Evolutionary conservation across 805 yeast species (phyloP).

Genomic region (Kuraishia molischiana): DNA sequence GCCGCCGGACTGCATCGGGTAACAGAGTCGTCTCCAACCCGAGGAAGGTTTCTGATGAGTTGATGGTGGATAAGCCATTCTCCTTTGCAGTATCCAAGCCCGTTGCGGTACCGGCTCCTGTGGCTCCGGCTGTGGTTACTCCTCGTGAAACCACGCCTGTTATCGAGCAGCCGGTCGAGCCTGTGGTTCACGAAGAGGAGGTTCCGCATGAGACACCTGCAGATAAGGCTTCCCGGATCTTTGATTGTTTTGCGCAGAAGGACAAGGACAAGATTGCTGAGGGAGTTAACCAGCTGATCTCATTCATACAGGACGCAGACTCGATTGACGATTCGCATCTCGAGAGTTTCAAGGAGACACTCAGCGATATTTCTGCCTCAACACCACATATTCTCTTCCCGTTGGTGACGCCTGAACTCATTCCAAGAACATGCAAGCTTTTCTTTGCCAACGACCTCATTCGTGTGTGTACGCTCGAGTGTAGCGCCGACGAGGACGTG

Average conservation of each 20-base stretch:
- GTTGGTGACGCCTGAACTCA: slow-evolving; percentile 9
- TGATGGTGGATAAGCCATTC: background rate
- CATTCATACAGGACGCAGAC: background rate
- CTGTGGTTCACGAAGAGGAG: background rate
- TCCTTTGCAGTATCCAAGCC: background rate
- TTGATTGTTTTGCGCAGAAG: slow-evolving; percentile 3
- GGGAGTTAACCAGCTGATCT: background rate
- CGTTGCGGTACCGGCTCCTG: background rate
- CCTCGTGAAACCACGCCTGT: background rate
- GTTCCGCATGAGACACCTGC: no score
- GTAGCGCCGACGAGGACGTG: slow-evolving; percentile 4
- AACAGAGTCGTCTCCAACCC: slow-evolving; percentile 1
- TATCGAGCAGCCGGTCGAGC: background rate
- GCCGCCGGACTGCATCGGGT: background rate
- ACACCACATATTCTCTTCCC: slow-evolving; percentile 13
- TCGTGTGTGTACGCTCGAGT: slow-evolving; percentile 12
- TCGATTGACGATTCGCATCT: slow-evolving; percentile 5
- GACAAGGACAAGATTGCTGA: background rate
- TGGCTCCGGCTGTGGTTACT: background rate
- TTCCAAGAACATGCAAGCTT: slow-evolving; percentile 8
- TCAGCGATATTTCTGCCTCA: slow-evolving; percentile 13
- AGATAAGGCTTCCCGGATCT: background rate
- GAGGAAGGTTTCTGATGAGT: background rate
- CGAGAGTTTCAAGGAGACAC: slow-evolving; percentile 11
- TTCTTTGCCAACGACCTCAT: slow-evolving; percentile 18